Base-by-base conservation (phyloP, 2,329 filamentous ascomycete species). In the Hortaea sp. region DNA sequence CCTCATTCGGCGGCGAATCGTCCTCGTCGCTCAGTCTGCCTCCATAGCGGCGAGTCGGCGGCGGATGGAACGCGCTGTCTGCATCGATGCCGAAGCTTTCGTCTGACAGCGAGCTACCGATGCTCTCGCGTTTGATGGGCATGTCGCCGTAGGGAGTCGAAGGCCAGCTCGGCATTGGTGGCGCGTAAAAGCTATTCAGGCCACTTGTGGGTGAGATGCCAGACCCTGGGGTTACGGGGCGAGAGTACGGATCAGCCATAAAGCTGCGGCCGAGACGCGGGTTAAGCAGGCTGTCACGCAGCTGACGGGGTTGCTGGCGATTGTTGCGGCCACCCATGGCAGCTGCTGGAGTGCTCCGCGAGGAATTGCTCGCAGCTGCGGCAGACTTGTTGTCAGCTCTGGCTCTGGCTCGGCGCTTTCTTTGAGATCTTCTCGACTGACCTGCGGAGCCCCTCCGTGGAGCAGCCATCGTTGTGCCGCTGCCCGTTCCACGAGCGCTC, bases 81-180 rank as follows among this genome's bases (percentile, higher is more conserved):
- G 47, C 41, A 11, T 48, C 47, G 11, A 49, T 34, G 2, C 44
- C 43, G 35, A 46, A 50, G 43, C 40, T 40, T 12, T 49, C 48
- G 13, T 56, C 47, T 6, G 46, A 44, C 10, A 41, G 20, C 2
- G 46, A 49, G 47, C 51, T 59, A 47, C 51, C 50, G 31, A 57
- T 40, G 35, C 53, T 55, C 48, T 58, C 59, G 37, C 56, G 53
- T 49, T 59, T 59, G 49, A 61, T 53, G 10, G 46, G 41, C 7
- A 47, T 43, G 13, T 39, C 39, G 6, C 27, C 45, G 40, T 52
- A 56, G 29, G 49, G 48, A 29, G 43, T 41, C 7, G 42, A 38
- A 11, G 63, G 48, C 65, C 65, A 69, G 48, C 11, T 13, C 43
- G 66, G 63, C 54, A 68, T 61, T 31, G 60, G 59, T 27, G 65